Percentiles rank a stretch among this genome's conserved stretches.
These are phyloP conservation scores for Nitzschia palea DNA, from an alignment of 108 stramenopile species.

Conservation along the genomic window DNA sequence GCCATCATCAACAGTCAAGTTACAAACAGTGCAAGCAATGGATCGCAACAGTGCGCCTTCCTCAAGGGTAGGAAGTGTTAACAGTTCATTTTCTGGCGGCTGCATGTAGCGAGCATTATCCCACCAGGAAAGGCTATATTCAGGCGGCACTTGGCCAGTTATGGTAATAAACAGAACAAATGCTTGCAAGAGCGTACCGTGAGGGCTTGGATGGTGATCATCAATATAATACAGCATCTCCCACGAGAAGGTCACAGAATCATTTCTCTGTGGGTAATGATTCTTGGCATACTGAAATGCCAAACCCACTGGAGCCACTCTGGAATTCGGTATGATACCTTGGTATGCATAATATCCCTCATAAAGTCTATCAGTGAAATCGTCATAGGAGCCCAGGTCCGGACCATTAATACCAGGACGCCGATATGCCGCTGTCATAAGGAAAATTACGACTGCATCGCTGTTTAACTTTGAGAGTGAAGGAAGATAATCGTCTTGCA, in stretches of 20 bases:
- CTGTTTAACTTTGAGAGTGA: conserved; percentile 10
- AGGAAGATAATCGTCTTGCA: conserved; percentile 53
- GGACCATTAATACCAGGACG: conserved; percentile 41
- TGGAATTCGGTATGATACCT: conserved; percentile 26
- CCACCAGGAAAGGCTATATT: conserved; percentile 40
- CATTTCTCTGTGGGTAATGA: neutral
- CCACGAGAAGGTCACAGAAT: conserved; percentile 37
- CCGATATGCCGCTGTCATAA: conserved; percentile 68
- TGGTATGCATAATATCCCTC: conserved; percentile 44
- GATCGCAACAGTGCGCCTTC: conserved; percentile 50
- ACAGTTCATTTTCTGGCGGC: conserved; percentile 24
- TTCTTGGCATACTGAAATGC: conserved; percentile 38
- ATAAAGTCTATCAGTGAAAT: conserved; percentile 43
- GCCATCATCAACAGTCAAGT: too few relatives aligned
- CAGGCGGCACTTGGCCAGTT: conserved; percentile 29
- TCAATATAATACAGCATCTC: conserved; percentile 57
- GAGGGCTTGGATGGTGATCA: conserved; percentile 74
- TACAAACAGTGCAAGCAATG: conserved; percentile 29
- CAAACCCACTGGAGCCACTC: conserved; percentile 65
- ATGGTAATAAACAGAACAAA: conserved; percentile 64
- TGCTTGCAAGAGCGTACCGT: conserved; percentile 70
- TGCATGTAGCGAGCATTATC: conserved; percentile 35
- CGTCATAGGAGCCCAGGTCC: conserved; percentile 59
- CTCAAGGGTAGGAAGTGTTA: conserved; percentile 48
- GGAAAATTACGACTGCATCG: conserved; percentile 30